Evolutionary conservation across 176 grass and related monocot species (phyloP).

Genomic region (Metroxylon sagu): DNA sequence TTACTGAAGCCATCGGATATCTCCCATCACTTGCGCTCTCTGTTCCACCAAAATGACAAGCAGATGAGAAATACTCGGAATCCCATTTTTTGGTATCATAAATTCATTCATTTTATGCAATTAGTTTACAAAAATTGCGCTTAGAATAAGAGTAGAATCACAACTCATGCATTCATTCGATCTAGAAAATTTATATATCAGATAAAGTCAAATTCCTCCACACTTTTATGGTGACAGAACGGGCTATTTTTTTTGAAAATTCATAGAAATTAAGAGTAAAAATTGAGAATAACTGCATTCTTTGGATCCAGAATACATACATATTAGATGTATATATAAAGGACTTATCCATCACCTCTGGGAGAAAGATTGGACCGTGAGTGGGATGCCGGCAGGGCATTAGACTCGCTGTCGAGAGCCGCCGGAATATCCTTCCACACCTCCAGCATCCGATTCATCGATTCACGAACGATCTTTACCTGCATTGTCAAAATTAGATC

Average conservation of each 20-base stretch:
- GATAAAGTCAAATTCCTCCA: too few relatives aligned
- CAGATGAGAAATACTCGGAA: constrained; percentile 11
- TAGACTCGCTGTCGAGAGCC: constrained; percentile 35
- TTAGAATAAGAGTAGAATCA: too few relatives aligned
- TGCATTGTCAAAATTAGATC: constrained; percentile 33
- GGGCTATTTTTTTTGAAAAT: too few relatives aligned
- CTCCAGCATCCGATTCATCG: constrained; percentile 88
- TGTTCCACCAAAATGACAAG: constrained; percentile 29
- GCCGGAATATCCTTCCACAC: constrained; percentile 90
- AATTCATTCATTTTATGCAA: too few relatives aligned
- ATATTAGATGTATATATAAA: neutral
- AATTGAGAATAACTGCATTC: too few relatives aligned
- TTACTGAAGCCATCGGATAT: constrained; percentile 29
- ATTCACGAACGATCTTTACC: constrained; percentile 91
- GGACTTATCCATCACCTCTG: constrained; percentile 37
- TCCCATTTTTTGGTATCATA: too few relatives aligned
- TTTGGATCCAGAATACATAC: too few relatives aligned
- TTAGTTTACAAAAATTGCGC: too few relatives aligned
- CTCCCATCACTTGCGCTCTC: constrained; percentile 39
- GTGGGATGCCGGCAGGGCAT: constrained; percentile 11
- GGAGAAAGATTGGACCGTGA: constrained; percentile 38
- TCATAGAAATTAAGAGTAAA: too few relatives aligned
- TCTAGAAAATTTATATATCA: too few relatives aligned
- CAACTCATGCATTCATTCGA: too few relatives aligned
- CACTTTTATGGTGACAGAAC: too few relatives aligned